Base-by-base conservation (phyloP, 345 rosid genomes). In the Eucalyptus pauciflora region DNA sequence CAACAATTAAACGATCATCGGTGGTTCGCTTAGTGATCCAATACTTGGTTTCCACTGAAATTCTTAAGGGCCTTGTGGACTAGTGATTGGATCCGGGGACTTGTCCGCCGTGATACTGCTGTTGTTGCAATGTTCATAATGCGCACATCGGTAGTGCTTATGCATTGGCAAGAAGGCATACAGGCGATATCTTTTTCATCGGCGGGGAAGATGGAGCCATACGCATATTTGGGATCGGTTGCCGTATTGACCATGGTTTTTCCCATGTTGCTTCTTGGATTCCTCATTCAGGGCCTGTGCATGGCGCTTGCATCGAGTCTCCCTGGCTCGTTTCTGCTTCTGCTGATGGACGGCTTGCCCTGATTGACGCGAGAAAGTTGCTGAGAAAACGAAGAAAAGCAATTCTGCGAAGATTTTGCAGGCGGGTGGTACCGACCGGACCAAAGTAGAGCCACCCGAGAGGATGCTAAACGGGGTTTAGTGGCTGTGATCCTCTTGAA, bases 271-370 rank as follows among this genome's bases (percentile, higher is more conserved):
- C 97, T n/a, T 93, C 97, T 31, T 96, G 99, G 99, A 87, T 92
- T 89, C 96, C 99, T 89, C 98, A 96, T 92, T 88, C 95, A 14
- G 96, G 97, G 52, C 94, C 97, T 43, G 95, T 97, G 13, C 87
- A 94, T 89, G 4, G 94, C 97, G 41, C 95, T 97, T 86, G 95
- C 98, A 15, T 96, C 96, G 99, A 97, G 93, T 97, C 95, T 89
- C 99, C 99, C 20, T 95, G 99, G 99, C 99, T 96, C 87, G 97
- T 97, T 89, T 94, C 97, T 50, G 96, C 99, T 88, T 94, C 99
- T 33, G 91, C 95, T 87, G 99, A 97, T 20, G 99, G 97, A 58
- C 95, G 93, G 88, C 94, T 96, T 27, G 93, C 99, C 0, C 92
- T 96, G 13, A 94, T 97, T 6, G 97, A 96, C 89, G 96, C 95